Conservation (phyloP, 192 early-diverging fungal species). For the Phlyctochytrium arcticum region DNA sequence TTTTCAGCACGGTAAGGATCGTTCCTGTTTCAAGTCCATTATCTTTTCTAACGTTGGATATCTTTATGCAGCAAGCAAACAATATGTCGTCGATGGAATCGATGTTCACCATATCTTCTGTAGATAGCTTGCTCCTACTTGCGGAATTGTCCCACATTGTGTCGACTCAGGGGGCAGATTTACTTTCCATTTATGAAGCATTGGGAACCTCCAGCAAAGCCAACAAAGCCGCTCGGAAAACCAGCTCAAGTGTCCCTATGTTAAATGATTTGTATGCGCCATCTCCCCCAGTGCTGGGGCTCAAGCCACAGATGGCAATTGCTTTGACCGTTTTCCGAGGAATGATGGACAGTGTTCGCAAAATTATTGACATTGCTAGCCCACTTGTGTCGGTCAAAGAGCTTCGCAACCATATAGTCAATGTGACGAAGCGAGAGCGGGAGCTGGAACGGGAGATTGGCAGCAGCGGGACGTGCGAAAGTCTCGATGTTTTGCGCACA, state of each 20-base stretch:
- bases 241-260: neutral
- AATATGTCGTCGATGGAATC: neutral
- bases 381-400: neutral
- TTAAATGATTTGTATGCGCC: neutral
- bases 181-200: slow-evolving; percentile 11
- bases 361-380: slow-evolving; percentile 8
- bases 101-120: neutral
- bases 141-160: slow-evolving; percentile 1
- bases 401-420: neutral
- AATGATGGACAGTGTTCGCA: slow-evolving; percentile 14
- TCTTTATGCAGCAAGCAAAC: neutral
- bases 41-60: neutral
- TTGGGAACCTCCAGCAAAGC: neutral
- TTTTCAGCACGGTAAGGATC: neutral
- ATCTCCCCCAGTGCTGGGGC: no score
- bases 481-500: neutral
- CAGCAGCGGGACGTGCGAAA: neutral
- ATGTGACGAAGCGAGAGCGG: slow-evolving; percentile 4
- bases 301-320: slow-evolving; percentile 7
- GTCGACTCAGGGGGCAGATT: slow-evolving; percentile 3
- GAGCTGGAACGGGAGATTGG: slow-evolving; percentile 13
- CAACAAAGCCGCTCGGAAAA: neutral
- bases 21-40: neutral
- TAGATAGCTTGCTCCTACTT: neutral
- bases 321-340: slow-evolving; percentile 15